A percentile compares a stretch with the other conserved stretches of the same genome.
Conservation (phyloP, 169 alveolate species). For the Theileria parva region DNA sequence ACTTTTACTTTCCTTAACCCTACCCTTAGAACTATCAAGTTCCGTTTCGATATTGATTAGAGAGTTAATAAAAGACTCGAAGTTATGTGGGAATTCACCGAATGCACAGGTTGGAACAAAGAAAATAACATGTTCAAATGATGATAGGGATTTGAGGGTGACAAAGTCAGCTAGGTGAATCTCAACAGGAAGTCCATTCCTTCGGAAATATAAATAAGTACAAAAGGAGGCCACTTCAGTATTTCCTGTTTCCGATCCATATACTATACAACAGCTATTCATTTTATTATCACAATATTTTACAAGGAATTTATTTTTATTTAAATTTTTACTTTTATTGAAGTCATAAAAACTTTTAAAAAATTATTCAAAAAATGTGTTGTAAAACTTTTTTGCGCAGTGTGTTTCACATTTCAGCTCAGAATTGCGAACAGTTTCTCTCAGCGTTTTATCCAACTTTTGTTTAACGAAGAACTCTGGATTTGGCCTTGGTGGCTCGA, state of each 20-base stretch:
- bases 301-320: neutral
- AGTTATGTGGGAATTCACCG: conserved; percentile 59
- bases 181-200: conserved; percentile 22
- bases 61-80: conserved; percentile 7
- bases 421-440: conserved; percentile 26
- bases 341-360: neutral
- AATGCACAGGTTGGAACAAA: conserved; percentile 61
- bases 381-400: conserved; percentile 53
- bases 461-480: conserved; percentile 42
- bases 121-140: conserved; percentile 32
- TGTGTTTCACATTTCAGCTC: conserved; percentile 60
- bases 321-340: neutral
- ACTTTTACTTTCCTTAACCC: neutral
- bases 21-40: neutral
- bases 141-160: neutral
- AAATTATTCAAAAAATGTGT: neutral
- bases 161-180: conserved; percentile 25
- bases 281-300: neutral
- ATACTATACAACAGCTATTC: conserved; percentile 36
- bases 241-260: conserved; percentile 60
- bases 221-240: conserved; percentile 54
- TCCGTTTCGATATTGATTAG: neutral
- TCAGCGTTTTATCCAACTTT: conserved; percentile 43
- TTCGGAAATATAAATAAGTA: conserved; percentile 30
- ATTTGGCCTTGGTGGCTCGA: conserved; percentile 58